These are phyloP conservation scores for Trametes coccinea DNA, from an alignment of 768 basidiomycete species.

Conservation along the genomic window DNA sequence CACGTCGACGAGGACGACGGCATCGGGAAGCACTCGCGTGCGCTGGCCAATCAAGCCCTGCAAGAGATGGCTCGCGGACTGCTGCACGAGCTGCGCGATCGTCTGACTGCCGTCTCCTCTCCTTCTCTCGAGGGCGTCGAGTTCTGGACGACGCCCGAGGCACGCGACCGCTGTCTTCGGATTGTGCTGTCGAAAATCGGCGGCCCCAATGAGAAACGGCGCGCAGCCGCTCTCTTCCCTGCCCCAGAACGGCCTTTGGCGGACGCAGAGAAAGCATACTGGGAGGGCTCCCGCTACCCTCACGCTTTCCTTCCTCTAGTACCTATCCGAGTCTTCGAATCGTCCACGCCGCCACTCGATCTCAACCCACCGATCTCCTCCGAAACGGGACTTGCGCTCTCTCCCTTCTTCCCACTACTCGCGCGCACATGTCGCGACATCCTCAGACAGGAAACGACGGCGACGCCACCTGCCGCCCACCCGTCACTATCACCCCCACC, in stretches of 20 bases:
- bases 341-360: slow-evolving; percentile 25
- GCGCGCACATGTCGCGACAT: slow-evolving; percentile 54
- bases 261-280: slow-evolving; percentile 50
- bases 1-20: slow-evolving; percentile 16
- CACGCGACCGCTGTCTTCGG: slow-evolving; percentile 66
- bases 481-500: neutral
- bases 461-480: neutral
- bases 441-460: slow-evolving; percentile 42
- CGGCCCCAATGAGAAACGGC: slow-evolving; percentile 61
- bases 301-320: slow-evolving; percentile 54
- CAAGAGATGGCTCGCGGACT: slow-evolving; percentile 72
- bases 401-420: slow-evolving; percentile 50
- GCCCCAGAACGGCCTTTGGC: slow-evolving; percentile 9
- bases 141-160: slow-evolving; percentile 84
- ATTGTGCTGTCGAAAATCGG: slow-evolving; percentile 78
- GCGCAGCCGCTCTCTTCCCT: slow-evolving; percentile 63
- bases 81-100: slow-evolving; percentile 61
- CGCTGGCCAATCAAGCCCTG: slow-evolving; percentile 67
- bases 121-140: slow-evolving; percentile 37
- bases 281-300: slow-evolving; percentile 63
- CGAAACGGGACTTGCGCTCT: slow-evolving; percentile 3
- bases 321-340: slow-evolving; percentile 55
- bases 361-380: neutral
- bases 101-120: slow-evolving; percentile 32
- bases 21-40: slow-evolving; percentile 60